A percentile compares a stretch with the other conserved stretches of the same genome.
Evolutionary conservation across 1,139 yeast species (phyloP).

Genomic region (Taphrina sp.): DNA sequence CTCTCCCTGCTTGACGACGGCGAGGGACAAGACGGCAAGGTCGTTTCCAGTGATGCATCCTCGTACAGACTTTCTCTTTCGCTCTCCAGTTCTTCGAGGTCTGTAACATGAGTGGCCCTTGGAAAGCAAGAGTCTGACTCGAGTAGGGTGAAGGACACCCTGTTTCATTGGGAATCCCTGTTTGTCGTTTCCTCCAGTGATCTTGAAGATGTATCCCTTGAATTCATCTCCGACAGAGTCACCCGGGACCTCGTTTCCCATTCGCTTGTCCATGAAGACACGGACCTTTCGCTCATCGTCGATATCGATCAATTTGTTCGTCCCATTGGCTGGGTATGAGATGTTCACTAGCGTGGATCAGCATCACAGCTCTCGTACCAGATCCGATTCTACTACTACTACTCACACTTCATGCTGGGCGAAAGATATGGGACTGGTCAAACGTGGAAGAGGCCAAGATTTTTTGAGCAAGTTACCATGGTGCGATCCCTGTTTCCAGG

Average conservation of each 20-base stretch:
- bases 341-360: slow-evolving; percentile 54
- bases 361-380: too few species aligned
- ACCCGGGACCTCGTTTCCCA: slow-evolving; percentile 99
- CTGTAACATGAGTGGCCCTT: slow-evolving; percentile 99
- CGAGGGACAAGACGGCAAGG: slow-evolving; percentile 90
- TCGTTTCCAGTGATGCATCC: slow-evolving; percentile 99
- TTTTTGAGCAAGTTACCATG: too few species aligned
- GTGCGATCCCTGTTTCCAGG: too few species aligned
- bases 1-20: slow-evolving; percentile 97
- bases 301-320: slow-evolving; percentile 95
- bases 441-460: too few species aligned
- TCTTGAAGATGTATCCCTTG: slow-evolving; percentile 98
- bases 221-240: slow-evolving; percentile 97
- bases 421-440: slow-evolving; percentile 13
- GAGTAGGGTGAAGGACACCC: slow-evolving; percentile 95
- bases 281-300: slow-evolving; percentile 99
- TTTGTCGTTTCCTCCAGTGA: slow-evolving; percentile 99
- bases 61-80: slow-evolving; percentile 99
- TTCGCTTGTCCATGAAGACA: slow-evolving; percentile 98
- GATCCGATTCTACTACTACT: too few species aligned
- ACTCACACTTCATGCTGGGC: slow-evolving; percentile 31
- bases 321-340: slow-evolving; percentile 99
- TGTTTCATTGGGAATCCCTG: slow-evolving; percentile 99
- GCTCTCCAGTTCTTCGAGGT: slow-evolving; percentile 99
- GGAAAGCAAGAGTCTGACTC: slow-evolving; percentile 93